Evolutionary conservation across 148 eudicot species (phyloP), one percentile per base, ranked within the genome.

Genomic region (Bassia scoparia): DNA sequence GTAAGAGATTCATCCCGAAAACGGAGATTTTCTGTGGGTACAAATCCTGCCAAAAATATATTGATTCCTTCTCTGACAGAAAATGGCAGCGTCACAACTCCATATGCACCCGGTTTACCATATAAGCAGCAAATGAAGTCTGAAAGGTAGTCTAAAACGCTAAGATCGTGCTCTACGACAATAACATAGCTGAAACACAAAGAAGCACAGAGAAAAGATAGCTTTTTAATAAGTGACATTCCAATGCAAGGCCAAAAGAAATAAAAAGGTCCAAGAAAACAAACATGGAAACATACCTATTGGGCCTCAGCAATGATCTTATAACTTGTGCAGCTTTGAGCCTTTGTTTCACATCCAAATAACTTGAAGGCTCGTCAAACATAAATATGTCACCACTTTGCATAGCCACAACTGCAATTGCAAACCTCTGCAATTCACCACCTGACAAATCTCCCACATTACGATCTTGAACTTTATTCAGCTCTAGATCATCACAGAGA

Each of bases 11-110:
- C 98, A 46, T 94, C 97, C n/a, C 96, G 81, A 67, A 94, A 94
- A 15, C 98, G 81, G 55, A 94, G 86, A 82, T 94, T 94, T 78
- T 94, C 98, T 3, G 97, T 94, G 33, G 98, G 98, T 37, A 94
- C 97, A 82, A 89, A 94, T 72, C 98, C 98, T 53, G 93, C 88
- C 81, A 94, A 79, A 86, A 94, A 94, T 76, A 89, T 91, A 75
- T 94, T 91, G 61, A 94, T 94, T 77, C 98, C 98, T 84, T 94
- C 98, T 81, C 98, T 89, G n/a, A 94, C 98, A 33, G 98, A 94
- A 72, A 94, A 94, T 4, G 98, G 98, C 77, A 94, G 96, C 64
- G 98, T 94, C 55, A 94, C 98, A 82, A 94, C 98, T 17, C 97
- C 98, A 86, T 91, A 94, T 21, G 92, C 96, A 79, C 98, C 98